phyloP scores from a whole-genome alignment of 2,329 filamentous ascomycete genomes.

The Cladosporium sp. region DNA sequence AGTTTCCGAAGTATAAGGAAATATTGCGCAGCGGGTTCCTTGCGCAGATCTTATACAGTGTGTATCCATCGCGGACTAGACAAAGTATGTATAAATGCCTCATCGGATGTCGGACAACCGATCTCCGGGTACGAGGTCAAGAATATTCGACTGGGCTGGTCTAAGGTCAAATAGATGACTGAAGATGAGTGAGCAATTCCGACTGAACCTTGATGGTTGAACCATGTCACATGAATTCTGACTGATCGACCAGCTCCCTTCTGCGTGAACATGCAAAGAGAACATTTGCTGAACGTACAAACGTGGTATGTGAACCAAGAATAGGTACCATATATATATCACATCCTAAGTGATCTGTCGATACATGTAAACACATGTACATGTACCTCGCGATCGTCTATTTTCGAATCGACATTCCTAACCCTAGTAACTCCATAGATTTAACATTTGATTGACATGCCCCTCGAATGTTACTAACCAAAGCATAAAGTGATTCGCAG shows the following conservation, averaged over 20 bases:
- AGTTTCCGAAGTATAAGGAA: neutral
- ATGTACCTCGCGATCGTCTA: neutral
- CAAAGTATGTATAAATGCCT: neutral
- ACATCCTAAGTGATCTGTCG: too few relatives aligned
- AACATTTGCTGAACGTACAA: too few relatives aligned
- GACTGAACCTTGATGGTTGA: neutral
- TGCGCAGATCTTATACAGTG: too few relatives aligned
- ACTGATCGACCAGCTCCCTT: neutral
- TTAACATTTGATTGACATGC: neutral
- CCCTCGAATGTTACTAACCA: neutral
- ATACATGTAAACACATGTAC: too few relatives aligned
- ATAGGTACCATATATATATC: too few relatives aligned
- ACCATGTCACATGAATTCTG: neutral
- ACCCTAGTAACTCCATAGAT: neutral
- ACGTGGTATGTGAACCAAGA: too few relatives aligned
- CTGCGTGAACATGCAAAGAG: neutral
- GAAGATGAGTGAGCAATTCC: neutral
- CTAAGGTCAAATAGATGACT: neutral
- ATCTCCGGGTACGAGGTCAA: neutral
- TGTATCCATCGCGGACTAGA: neutral
- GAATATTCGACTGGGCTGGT: neutral
- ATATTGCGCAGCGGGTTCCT: neutral
- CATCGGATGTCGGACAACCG: neutral
- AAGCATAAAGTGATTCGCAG: neutral
- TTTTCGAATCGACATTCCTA: neutral